phyloP scores from a whole-genome alignment of 257 asterid genomes.

The Gentiana macrophylla region DNA sequence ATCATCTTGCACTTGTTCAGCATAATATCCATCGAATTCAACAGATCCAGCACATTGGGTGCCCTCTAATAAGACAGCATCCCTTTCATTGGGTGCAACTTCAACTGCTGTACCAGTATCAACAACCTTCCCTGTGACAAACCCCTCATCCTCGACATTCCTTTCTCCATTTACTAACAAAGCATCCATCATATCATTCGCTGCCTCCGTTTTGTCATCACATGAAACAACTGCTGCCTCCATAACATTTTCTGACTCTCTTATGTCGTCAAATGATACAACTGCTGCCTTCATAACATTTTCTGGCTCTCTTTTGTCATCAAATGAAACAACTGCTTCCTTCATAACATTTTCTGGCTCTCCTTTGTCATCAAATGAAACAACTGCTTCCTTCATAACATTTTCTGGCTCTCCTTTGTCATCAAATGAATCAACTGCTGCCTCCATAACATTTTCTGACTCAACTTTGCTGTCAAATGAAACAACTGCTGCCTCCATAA shows the following conservation, averaged over 20 bases:
- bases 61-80: slow-evolving; percentile 18
- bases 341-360: slow-evolving; percentile 15
- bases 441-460: slow-evolving; percentile 13
- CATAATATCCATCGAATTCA: slow-evolving; percentile 22
- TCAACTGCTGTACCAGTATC: slow-evolving; percentile 24
- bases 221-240: slow-evolving; percentile 24
- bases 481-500: slow-evolving; percentile 21
- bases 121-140: slow-evolving; percentile 18
- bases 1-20: slow-evolving; percentile 20
- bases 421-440: slow-evolving; percentile 20
- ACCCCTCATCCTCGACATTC: slow-evolving; percentile 18
- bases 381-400: slow-evolving; percentile 14
- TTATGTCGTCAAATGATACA: slow-evolving; percentile 26
- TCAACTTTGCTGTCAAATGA: slow-evolving; percentile 26
- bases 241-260: slow-evolving; percentile 15
- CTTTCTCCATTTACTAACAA: slow-evolving; percentile 19
- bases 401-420: slow-evolving; percentile 20
- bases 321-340: slow-evolving; percentile 18
- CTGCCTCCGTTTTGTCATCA: slow-evolving; percentile 22
- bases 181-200: slow-evolving; percentile 20
- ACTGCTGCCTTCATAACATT: slow-evolving; percentile 13
- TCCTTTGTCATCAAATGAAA: slow-evolving; percentile 25
- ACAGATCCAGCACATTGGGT: slow-evolving; percentile 22
- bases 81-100: slow-evolving; percentile 21
- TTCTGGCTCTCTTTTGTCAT: slow-evolving; percentile 21